These are phyloP conservation scores for Carex myosuroides DNA, from an alignment of 176 grass and related monocot species.

Conservation along the genomic window DNA sequence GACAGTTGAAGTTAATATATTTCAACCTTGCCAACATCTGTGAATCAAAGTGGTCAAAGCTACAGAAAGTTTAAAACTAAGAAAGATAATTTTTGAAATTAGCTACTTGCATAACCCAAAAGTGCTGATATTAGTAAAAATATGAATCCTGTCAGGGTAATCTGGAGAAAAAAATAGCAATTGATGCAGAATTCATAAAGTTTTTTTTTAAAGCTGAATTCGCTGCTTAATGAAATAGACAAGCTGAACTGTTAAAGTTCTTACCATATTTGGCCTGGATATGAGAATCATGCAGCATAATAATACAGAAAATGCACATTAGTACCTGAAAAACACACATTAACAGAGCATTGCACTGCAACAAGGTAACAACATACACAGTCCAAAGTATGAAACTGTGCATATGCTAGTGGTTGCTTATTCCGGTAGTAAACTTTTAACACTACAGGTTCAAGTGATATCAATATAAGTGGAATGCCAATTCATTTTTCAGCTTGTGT, in stretches of 20 bases:
- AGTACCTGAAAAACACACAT: slow-evolving; percentile 7
- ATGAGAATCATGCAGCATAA: slow-evolving; percentile 31
- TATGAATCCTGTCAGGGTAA: slow-evolving; percentile 74
- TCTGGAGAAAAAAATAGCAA: slow-evolving; percentile 39
- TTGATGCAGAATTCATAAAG: slow-evolving; percentile 12
- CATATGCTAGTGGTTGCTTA: background rate
- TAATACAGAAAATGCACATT: slow-evolving; percentile 20
- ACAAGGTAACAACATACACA: background rate
- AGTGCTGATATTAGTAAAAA: slow-evolving; percentile 48
- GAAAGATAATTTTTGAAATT: background rate
- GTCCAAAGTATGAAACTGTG: slow-evolving; percentile 4
- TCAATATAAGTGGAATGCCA: background rate
- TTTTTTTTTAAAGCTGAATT: background rate
- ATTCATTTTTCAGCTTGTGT: background rate
- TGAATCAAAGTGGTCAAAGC: background rate
- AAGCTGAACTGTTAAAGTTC: background rate
- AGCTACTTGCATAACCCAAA: slow-evolving; percentile 69
- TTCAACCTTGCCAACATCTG: background rate
- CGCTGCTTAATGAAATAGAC: background rate
- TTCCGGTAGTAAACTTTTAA: background rate
- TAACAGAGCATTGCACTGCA: background rate
- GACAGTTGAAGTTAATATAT: background rate
- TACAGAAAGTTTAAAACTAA: slow-evolving; percentile 12
- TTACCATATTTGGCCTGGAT: slow-evolving; percentile 39
- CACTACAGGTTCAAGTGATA: background rate